phyloP scores from a whole-genome alignment of 257 asterid species.

The Solanum lycopersicoides region DNA sequence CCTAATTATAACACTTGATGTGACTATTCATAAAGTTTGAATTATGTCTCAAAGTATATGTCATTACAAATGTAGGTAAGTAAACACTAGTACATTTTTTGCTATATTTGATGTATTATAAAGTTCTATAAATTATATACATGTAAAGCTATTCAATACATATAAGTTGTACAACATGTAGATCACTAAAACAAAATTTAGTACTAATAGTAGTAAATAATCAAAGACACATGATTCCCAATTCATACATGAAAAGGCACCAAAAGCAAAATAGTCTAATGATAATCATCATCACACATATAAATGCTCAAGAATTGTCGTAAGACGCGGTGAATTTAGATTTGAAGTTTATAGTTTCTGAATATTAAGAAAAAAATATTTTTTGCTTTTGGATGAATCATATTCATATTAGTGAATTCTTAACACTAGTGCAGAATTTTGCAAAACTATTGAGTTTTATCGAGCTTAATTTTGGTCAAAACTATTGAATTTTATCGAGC shows the following conservation, averaged over 20 bases:
- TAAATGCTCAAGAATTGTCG: background rate
- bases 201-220: background rate
- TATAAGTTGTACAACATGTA: background rate
- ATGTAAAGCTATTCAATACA: background rate
- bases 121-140: background rate
- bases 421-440: background rate
- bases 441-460: background rate
- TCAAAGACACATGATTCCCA: background rate
- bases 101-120: background rate
- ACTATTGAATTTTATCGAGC: fast-evolving
- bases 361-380: fast-evolving
- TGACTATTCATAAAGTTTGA: background rate
- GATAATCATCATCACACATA: background rate
- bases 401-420: background rate
- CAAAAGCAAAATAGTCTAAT: background rate
- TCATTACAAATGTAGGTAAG: background rate
- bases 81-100: background rate
- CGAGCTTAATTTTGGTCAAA: background rate
- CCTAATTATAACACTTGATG: background rate
- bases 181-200: background rate
- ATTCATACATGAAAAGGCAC: background rate
- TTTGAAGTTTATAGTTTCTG: background rate
- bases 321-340: background rate
- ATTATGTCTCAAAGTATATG: no score
- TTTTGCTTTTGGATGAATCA: background rate